These are phyloP conservation scores for Exidia glandulosa DNA, from an alignment of 768 basidiomycete genomes.

Conservation along the genomic window DNA sequence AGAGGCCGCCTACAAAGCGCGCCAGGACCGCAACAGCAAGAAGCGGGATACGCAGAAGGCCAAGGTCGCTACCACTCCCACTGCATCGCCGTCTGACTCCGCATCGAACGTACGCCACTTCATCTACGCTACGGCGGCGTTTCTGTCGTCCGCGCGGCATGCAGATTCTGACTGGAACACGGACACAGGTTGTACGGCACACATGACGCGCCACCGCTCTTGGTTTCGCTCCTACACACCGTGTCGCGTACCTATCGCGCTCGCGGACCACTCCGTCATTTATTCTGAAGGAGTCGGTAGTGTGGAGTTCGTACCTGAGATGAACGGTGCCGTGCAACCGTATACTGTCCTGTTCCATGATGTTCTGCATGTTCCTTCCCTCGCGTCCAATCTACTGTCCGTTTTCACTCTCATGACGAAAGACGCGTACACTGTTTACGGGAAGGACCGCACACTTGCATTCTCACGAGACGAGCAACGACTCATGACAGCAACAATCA, in stretches of 20 bases:
- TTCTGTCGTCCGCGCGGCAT: not conserved
- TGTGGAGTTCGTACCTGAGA: slow-evolving; percentile 13
- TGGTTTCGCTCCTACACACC: slow-evolving; percentile 16
- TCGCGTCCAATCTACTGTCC: slow-evolving; percentile 5
- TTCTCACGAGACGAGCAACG: slow-evolving; percentile 1
- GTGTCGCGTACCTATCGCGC: slow-evolving; percentile 11
- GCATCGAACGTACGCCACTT: no score
- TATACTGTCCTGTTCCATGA: not conserved
- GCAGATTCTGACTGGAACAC: slow-evolving; percentile 14
- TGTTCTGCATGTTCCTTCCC: slow-evolving; percentile 9
- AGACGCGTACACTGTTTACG: not conserved
- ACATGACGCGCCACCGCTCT: slow-evolving; percentile 23
- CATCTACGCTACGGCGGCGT: no score
- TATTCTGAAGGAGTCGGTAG: slow-evolving; percentile 16
- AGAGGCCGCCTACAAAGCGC: no score
- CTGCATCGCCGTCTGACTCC: no score
- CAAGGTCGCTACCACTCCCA: no score
- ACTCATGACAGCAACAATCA: slow-evolving; percentile 7
- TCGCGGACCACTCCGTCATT: slow-evolving; percentile 14
- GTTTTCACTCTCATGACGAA: slow-evolving; percentile 12
- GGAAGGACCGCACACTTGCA: not conserved
- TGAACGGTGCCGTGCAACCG: not conserved
- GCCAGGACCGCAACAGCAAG: no score
- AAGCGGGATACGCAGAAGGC: no score
- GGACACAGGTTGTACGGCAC: slow-evolving; percentile 22